phyloP scores from a whole-genome alignment of 2,329 filamentous ascomycete species.

The Eutypella sp. region DNA sequence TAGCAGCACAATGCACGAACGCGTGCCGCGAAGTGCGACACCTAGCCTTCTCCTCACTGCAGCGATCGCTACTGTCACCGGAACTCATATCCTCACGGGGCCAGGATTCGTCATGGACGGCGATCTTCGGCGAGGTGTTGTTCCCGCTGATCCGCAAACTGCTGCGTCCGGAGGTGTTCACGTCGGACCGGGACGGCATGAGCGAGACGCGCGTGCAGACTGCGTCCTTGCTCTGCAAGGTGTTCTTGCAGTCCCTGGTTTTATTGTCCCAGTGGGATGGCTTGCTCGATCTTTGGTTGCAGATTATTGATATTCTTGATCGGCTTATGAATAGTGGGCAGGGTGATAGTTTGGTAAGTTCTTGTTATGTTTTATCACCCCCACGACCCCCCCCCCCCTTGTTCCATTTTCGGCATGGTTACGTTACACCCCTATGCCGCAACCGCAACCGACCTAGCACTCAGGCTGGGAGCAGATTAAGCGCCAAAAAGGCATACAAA shows the following conservation, averaged over 20 bases:
- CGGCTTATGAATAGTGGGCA: constrained; percentile 93
- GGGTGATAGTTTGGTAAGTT: constrained; percentile 77
- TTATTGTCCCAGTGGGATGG: constrained; percentile 79
- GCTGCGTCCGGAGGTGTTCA: constrained; percentile 91
- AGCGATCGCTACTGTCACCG: constrained; percentile 78
- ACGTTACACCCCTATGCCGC: too few relatives aligned
- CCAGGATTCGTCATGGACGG: constrained; percentile 87
- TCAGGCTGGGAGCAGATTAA: too few relatives aligned
- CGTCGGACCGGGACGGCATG: constrained; percentile 88
- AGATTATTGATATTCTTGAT: constrained; percentile 91
- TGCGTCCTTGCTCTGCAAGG: constrained; percentile 86
- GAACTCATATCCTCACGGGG: constrained; percentile 78
- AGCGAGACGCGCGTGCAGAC: constrained; percentile 90
- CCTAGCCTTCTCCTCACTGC: constrained; percentile 78
- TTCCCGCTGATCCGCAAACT: constrained; percentile 86
- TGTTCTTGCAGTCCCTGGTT: constrained; percentile 90
- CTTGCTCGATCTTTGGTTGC: constrained; percentile 86
- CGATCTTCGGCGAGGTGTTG: constrained; percentile 88
- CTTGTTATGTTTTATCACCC: too few relatives aligned
- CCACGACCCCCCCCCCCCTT: neutral
- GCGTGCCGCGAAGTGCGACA: constrained; percentile 90
- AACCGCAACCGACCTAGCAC: too few relatives aligned
- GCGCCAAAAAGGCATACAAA: too few relatives aligned
- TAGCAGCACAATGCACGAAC: constrained; percentile 89
- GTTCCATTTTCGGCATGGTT: constrained; percentile 2